These are phyloP conservation scores for Colletotrichum sp. DNA, from an alignment of 2,329 filamentous ascomycete species.

Conservation along the genomic window DNA sequence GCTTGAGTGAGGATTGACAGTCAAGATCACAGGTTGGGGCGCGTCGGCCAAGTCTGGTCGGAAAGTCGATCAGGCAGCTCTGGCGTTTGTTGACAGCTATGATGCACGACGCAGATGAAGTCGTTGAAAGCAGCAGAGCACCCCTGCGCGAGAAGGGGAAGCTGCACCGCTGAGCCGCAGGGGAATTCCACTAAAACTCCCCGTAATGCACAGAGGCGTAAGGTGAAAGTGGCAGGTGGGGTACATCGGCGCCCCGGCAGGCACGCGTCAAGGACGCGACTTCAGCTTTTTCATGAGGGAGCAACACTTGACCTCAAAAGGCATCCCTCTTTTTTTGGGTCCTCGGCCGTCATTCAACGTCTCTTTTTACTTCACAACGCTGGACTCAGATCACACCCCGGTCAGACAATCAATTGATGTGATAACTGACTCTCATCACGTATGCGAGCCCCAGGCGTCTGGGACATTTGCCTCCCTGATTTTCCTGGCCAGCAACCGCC, in stretches of 20 bases:
- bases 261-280: slow-evolving; percentile 16
- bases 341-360: not conserved
- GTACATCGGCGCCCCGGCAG: not conserved
- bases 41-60: not conserved
- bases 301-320: not conserved
- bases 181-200: not conserved
- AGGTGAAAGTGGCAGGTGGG: slow-evolving; percentile 4
- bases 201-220: not conserved
- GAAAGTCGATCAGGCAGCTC: not conserved
- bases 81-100: not conserved
- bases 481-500: not conserved
- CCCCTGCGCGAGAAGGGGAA: not conserved
- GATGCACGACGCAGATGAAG: not conserved
- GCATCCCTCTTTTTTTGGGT: not conserved
- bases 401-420: not conserved
- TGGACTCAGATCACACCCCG: not conserved
- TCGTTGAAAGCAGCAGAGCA: not conserved
- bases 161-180: slow-evolving; percentile 3
- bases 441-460: not conserved
- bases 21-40: not conserved
- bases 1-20: not conserved
- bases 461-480: not conserved
- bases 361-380: not conserved
- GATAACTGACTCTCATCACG: not conserved
- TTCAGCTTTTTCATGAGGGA: not conserved